Evolutionary conservation across 208 protist species (phyloP).

Genomic region (Lotmaria passim): DNA sequence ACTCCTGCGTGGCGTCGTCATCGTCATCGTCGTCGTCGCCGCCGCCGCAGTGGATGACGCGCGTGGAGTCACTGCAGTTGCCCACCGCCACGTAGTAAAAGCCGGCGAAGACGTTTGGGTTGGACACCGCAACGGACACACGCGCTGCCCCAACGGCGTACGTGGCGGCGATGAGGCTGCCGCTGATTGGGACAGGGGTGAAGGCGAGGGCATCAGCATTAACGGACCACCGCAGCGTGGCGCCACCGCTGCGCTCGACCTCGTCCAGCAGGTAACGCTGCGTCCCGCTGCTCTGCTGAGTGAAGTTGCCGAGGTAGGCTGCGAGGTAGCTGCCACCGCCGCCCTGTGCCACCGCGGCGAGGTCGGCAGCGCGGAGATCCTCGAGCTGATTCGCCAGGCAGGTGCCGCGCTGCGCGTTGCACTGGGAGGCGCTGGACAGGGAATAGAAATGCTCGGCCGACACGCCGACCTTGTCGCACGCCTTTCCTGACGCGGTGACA

Average conservation of each 20-base stretch:
- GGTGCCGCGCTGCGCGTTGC: constrained; percentile 36
- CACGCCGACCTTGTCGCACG: constrained; percentile 75
- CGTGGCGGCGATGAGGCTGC: constrained; percentile 15
- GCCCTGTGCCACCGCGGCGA: constrained; percentile 32
- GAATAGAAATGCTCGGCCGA: constrained; percentile 51
- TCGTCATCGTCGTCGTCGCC: background rate
- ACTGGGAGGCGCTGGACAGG: constrained; percentile 32
- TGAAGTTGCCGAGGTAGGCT: constrained; percentile 42
- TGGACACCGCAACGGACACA: constrained; percentile 14
- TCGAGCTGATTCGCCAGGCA: constrained; percentile 72
- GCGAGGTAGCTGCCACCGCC: constrained; percentile 48
- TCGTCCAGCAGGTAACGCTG: constrained; percentile 38
- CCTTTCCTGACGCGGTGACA: constrained; percentile 52
- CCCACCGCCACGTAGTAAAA: constrained; percentile 28
- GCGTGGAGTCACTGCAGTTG: constrained; percentile 22
- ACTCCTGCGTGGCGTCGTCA: constrained; percentile 18
- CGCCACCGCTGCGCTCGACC: constrained; percentile 26
- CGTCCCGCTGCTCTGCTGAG: background rate
- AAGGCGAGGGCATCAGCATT: constrained; percentile 49
- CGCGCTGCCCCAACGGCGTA: constrained; percentile 5
- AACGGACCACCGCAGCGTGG: constrained; percentile 48
- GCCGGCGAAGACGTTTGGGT: constrained; percentile 24
- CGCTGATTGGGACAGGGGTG: constrained; percentile 38
- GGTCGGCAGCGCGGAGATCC: constrained; percentile 51
- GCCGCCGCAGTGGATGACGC: constrained; percentile 1